phyloP scores from a whole-genome alignment of 495 filamentous ascomycete species.

The Penicillium taxi region DNA sequence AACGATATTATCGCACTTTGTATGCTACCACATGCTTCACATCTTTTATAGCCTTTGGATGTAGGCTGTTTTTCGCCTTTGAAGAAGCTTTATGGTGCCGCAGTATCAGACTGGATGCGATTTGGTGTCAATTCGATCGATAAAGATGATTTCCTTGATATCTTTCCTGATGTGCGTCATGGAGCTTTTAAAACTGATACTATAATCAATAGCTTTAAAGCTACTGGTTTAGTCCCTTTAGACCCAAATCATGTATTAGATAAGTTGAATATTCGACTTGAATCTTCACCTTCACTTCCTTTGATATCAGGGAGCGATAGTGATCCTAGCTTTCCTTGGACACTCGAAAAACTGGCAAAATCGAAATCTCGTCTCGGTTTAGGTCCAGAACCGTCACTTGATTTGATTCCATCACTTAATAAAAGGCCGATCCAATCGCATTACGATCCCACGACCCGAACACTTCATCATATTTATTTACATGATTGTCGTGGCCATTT shows the following conservation, averaged over 20 bases:
- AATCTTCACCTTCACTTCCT: too few species aligned
- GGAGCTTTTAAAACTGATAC: neutral
- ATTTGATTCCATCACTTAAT: too few species aligned
- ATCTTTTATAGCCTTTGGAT: slow-evolving; percentile 23
- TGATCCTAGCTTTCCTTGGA: too few species aligned
- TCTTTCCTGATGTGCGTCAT: neutral
- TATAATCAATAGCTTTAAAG: neutral
- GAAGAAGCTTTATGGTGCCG: slow-evolving; percentile 5
- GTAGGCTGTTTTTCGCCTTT: too few species aligned
- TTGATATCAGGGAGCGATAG: too few species aligned
- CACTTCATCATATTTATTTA: too few species aligned
- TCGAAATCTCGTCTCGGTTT: too few species aligned
- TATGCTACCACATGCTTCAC: slow-evolving; percentile 19
- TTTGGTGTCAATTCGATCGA: slow-evolving; percentile 5
- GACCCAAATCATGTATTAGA: neutral
- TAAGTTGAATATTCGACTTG: slow-evolving; percentile 3
- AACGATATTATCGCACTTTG: slow-evolving; percentile 18
- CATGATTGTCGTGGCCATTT: too few species aligned
- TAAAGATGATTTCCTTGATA: slow-evolving; percentile 5
- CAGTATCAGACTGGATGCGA: neutral
- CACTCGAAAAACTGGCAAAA: too few species aligned
- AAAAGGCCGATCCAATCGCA: too few species aligned
- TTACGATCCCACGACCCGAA: too few species aligned
- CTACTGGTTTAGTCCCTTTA: neutral
- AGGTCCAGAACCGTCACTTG: too few species aligned